Percentiles rank a stretch among this genome's conserved stretches.
Evolutionary conservation across 129 eudicot species (phyloP).

Genomic region (Pulicaria dysenterica): DNA sequence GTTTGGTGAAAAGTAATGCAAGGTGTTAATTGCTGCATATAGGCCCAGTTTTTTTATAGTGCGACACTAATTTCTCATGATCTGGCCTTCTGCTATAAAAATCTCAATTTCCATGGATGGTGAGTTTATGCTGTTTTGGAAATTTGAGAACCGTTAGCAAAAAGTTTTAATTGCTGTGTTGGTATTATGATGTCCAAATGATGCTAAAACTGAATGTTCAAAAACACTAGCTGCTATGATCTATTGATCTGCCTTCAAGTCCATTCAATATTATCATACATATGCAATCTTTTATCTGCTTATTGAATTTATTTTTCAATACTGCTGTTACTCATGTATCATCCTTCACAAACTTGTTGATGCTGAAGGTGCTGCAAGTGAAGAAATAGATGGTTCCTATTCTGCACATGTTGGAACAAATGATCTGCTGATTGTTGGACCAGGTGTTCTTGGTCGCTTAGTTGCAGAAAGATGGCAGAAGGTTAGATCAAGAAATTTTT

Average conservation of each 20-base stretch:
- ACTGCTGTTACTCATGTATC: conserved; percentile 5
- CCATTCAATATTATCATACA: background rate
- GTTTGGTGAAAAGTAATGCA: too few species aligned
- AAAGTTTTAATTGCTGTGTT: background rate
- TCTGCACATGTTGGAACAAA: conserved; percentile 55
- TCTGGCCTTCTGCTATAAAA: background rate
- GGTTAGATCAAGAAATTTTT: conserved; percentile 40
- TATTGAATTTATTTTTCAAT: conserved; percentile 8
- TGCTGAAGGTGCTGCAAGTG: conserved; percentile 49
- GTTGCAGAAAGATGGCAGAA: conserved; percentile 81
- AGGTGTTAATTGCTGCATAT: too few species aligned
- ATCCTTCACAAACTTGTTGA: conserved; percentile 27
- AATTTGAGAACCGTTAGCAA: background rate
- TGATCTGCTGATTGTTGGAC: conserved; percentile 92
- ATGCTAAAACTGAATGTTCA: conserved; percentile 4
- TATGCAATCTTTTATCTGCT: background rate
- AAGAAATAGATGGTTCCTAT: conserved; percentile 46
- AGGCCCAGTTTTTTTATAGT: background rate
- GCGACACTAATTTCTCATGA: background rate
- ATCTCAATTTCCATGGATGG: background rate
- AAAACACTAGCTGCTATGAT: background rate
- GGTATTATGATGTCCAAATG: background rate
- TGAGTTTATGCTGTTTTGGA: background rate
- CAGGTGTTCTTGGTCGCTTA: conserved; percentile 92
- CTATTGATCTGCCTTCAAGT: background rate